A percentile compares a stretch with the other conserved stretches of the same genome.
phyloP scores from a whole-genome alignment of 163 green algal species.

The Picocystis sp. region DNA sequence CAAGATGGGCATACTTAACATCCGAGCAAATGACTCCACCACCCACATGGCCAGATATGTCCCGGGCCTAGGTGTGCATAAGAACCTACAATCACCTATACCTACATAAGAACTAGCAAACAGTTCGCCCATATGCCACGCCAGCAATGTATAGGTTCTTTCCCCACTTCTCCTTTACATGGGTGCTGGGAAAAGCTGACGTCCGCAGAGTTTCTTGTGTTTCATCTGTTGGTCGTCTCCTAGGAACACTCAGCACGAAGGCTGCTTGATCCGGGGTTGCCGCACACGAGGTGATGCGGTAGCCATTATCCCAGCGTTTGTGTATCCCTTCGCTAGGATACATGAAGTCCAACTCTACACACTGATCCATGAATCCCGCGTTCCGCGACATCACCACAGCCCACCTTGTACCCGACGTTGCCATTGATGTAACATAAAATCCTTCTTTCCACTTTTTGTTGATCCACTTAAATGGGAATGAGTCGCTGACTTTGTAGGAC shows the following conservation, averaged over 20 bases:
- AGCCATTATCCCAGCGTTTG: conserved; percentile 72
- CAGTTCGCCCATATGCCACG: conserved; percentile 85
- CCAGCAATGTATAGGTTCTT: conserved; percentile 99
- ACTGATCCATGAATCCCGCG: conserved; percentile 84
- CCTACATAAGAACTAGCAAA: conserved; percentile 23
- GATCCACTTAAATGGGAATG: conserved; percentile 99
- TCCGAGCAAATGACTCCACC: too few relatives aligned
- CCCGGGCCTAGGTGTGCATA: too few relatives aligned
- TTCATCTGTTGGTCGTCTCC: conserved; percentile 74
- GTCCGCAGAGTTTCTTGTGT: conserved; percentile 98
- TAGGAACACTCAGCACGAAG: conserved; percentile 82
- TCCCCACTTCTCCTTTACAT: conserved; percentile 99
- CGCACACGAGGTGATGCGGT: conserved; percentile 83
- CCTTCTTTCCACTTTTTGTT: conserved; percentile 99
- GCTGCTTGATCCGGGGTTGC: conserved; percentile 94
- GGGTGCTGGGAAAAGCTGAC: conserved; percentile 80
- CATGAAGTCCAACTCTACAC: conserved; percentile 99
- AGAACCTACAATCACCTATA: too few relatives aligned
- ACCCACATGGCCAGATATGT: too few relatives aligned
- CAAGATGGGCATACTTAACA: too few relatives aligned
- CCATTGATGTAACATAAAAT: conserved; percentile 98
- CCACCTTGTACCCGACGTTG: conserved; percentile 75
- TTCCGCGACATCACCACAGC: conserved; percentile 98
- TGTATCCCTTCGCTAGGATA: conserved; percentile 98
- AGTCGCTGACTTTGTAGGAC: conserved; percentile 95